Percentiles rank a stretch among this genome's conserved stretches.
phyloP scores from a whole-genome alignment of 441 rosid species.

The Hypseocharis bilobata region DNA sequence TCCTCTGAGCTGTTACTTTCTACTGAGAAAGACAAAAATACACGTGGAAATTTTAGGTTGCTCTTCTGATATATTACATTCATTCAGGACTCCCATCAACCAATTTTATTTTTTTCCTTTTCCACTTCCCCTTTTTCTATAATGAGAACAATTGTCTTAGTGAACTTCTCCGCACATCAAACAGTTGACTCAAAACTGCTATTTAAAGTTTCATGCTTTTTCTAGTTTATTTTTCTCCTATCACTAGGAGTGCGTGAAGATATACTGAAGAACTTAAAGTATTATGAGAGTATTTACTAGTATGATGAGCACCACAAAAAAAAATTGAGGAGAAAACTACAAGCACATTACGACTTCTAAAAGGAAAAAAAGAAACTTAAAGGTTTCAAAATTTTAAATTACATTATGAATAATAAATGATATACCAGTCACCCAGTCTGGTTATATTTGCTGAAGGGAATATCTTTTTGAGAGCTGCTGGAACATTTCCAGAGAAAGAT shows the following conservation, averaged over 20 bases:
- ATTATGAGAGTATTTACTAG: neutral
- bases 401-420: slow-evolving; percentile 8
- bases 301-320: neutral
- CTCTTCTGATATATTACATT: neutral
- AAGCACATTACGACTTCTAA: neutral
- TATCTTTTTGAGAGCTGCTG: slow-evolving; percentile 63
- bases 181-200: neutral
- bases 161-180: neutral
- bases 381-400: neutral
- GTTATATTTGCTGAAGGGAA: slow-evolving; percentile 79
- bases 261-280: neutral
- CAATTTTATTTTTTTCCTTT: neutral
- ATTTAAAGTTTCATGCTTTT: neutral
- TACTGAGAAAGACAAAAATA: neutral
- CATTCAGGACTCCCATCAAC: neutral
- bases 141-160: neutral
- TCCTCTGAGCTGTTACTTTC: neutral
- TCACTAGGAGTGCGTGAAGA: neutral
- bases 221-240: neutral
- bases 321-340: neutral
- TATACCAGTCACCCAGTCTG: slow-evolving; percentile 82
- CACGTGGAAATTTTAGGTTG: neutral
- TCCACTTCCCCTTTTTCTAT: neutral
- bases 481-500: slow-evolving; percentile 94
- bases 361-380: neutral